phyloP scores from a whole-genome alignment of 2,329 filamentous ascomycete species.

The Graphiopsis chlorocephala region DNA sequence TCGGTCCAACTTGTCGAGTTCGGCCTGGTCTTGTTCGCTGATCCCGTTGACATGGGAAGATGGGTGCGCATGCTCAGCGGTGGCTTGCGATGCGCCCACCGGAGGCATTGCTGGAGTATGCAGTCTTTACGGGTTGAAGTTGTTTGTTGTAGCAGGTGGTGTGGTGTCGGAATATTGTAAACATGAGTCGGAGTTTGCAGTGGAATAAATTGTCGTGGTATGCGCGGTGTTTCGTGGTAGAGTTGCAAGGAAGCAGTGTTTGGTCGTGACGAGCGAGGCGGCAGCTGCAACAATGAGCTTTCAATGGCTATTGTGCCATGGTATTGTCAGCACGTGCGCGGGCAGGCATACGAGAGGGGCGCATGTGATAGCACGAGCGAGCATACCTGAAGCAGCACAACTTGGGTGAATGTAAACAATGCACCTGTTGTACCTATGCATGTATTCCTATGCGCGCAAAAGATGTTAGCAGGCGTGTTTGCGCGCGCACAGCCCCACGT shows the following conservation, averaged over 20 bases:
- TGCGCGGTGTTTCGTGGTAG: neutral
- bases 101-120: conserved; percentile 4
- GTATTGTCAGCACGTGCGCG: neutral
- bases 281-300: neutral
- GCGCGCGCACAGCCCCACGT: conserved; percentile 9
- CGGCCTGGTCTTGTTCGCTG: conserved; percentile 29
- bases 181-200: neutral
- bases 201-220: neutral
- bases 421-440: neutral
- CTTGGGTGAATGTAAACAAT: neutral
- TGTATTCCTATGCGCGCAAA: neutral
- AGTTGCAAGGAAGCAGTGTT: neutral
- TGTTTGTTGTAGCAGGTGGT: neutral
- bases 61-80: conserved; percentile 3
- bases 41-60: neutral
- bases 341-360: neutral
- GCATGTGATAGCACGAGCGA: neutral
- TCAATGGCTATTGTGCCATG: conserved; percentile 1
- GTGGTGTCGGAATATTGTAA: neutral
- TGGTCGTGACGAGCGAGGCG: neutral
- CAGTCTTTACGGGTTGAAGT: neutral
- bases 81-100: conserved; percentile 7
- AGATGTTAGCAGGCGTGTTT: neutral
- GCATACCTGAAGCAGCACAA: neutral
- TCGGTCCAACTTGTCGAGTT: conserved; percentile 41